Conservation (phyloP, 2,329 filamentous ascomycete species). For the Penicillium paneum region DNA sequence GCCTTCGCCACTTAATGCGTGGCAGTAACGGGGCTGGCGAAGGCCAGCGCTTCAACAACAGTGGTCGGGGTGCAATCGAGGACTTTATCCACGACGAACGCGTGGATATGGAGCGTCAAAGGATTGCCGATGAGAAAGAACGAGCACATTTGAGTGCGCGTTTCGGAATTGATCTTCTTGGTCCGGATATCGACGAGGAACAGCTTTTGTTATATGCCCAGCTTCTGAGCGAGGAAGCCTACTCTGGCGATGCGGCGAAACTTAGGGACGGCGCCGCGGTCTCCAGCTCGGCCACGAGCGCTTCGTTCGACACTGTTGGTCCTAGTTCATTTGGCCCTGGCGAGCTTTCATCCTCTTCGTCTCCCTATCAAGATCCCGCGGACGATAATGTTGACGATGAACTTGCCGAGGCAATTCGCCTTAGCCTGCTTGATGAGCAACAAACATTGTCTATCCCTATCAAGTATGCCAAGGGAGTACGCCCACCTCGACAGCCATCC, state of each 20-base stretch:
- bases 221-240: conserved; percentile 59
- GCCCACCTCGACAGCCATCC: conserved; percentile 16
- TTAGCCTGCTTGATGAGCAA: conserved; percentile 45
- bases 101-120: conserved; percentile 72
- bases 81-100: conserved; percentile 86
- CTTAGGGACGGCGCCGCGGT: conserved; percentile 38
- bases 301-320: conserved; percentile 38
- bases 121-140: conserved; percentile 64
- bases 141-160: conserved; percentile 68
- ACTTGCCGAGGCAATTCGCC: conserved; percentile 61
- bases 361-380: conserved; percentile 36
- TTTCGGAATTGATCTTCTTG: conserved; percentile 76
- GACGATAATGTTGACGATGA: conserved; percentile 56
- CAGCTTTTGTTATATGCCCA: conserved; percentile 62
- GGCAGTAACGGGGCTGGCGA: conserved; percentile 56
- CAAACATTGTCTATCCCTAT: conserved; percentile 31
- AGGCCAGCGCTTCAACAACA: conserved; percentile 57
- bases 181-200: conserved; percentile 56
- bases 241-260: conserved; percentile 50
- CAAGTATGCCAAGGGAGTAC: conserved; percentile 34
- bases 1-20: conserved; percentile 65
- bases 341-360: conserved; percentile 37
- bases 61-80: conserved; percentile 66
- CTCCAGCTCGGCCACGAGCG: conserved; percentile 40
- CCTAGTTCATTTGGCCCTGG: conserved; percentile 30